Percentiles rank a stretch among this genome's conserved stretches.
These are phyloP conservation scores for Olyra latifolia DNA, from an alignment of 176 grass and related monocot genomes.

Conservation along the genomic window DNA sequence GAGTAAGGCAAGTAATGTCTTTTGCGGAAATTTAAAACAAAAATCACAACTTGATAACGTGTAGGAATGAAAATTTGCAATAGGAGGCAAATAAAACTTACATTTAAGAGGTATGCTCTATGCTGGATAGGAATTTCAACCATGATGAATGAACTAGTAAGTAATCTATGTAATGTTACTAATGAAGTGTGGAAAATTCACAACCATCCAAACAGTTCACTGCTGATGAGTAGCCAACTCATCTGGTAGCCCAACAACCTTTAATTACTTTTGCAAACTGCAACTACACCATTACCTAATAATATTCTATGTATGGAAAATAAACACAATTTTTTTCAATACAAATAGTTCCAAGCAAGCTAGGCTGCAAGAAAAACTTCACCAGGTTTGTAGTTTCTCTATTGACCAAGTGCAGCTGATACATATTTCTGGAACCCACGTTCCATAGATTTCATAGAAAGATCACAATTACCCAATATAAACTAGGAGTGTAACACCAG, in stretches of 20 bases:
- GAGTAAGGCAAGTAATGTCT: neutral
- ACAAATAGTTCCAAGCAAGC: too few relatives aligned
- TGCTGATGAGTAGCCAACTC: neutral
- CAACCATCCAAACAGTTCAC: neutral
- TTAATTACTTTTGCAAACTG: neutral
- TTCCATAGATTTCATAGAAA: neutral
- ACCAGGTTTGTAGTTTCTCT: neutral
- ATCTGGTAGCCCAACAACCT: neutral
- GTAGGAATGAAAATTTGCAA: neutral
- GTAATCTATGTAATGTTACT: neutral
- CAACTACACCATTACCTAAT: neutral
- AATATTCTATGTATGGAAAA: neutral
- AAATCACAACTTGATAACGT: neutral
- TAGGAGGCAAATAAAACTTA: neutral
- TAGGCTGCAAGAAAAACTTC: neutral
- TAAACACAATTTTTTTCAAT: neutral
- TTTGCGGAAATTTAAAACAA: conserved; percentile 4
- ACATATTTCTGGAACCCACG: neutral
- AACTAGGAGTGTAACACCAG: neutral
- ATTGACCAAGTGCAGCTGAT: neutral
- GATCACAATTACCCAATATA: neutral
- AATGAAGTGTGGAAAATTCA: neutral
- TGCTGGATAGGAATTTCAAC: neutral
- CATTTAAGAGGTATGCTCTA: neutral
- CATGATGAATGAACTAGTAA: neutral